A percentile compares a stretch with the other conserved stretches of the same genome.
Evolutionary conservation across 257 asterid species (phyloP).

Genomic region (Solanum tarapatanum): DNA sequence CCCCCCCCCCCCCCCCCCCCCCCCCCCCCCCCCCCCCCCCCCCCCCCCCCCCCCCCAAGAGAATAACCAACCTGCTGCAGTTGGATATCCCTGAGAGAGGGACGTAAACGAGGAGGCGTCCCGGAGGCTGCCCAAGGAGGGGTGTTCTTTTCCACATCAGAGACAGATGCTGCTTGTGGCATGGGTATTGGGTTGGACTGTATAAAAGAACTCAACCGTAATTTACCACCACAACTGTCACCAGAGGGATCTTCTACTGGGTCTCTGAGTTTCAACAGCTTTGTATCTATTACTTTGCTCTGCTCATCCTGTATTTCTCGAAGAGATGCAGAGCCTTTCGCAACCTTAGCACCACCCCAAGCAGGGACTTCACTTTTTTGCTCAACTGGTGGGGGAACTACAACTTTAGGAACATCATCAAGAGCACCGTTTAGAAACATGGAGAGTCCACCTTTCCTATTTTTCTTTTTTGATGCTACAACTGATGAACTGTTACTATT

Average conservation of each 20-base stretch:
- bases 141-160: conserved; percentile 70
- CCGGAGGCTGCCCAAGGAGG: conserved; percentile 93
- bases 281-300: conserved; percentile 43
- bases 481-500: conserved; percentile 19
- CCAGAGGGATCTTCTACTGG: conserved; percentile 31
- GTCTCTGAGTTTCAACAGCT: conserved; percentile 26
- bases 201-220: conserved; percentile 44
- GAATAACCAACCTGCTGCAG: conserved; percentile 60
- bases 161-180: conserved; percentile 23
- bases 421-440: conserved; percentile 94
- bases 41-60: no score
- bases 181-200: conserved; percentile 58
- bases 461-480: conserved; percentile 64
- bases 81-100: conserved; percentile 91
- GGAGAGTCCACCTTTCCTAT: conserved; percentile 85
- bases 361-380: conserved; percentile 80
- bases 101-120: conserved; percentile 71
- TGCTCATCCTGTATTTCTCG: conserved; percentile 87
- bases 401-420: conserved; percentile 53
- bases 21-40: no score
- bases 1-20: no score
- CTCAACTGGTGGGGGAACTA: conserved; percentile 33
- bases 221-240: conserved; percentile 28
- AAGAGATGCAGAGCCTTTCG: conserved; percentile 50
- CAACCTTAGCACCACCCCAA: conserved; percentile 86